phyloP scores from a whole-genome alignment of 2,329 filamentous ascomycete genomes.

The Hypoxylon sp. region DNA sequence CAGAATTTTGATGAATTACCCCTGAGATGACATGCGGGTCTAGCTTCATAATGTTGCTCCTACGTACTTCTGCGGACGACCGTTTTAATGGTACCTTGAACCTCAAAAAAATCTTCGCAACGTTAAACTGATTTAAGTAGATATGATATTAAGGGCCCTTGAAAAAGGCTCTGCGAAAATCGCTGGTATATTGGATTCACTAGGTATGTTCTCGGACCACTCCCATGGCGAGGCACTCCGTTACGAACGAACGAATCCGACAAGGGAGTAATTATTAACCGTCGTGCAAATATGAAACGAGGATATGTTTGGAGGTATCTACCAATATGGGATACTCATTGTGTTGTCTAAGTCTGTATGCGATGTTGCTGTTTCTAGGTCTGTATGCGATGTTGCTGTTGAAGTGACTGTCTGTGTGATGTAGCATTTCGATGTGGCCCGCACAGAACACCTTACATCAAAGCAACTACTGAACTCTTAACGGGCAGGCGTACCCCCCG shows the following conservation, averaged over 20 bases:
- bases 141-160: too few species aligned
- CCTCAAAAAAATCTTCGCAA: too few species aligned
- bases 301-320: background rate
- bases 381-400: background rate
- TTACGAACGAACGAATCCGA: background rate
- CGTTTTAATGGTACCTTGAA: too few species aligned
- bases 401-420: background rate
- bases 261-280: background rate
- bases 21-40: background rate
- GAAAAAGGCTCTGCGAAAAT: too few species aligned
- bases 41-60: background rate
- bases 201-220: too few species aligned
- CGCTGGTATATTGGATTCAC: too few species aligned
- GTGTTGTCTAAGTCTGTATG: background rate
- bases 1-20: background rate
- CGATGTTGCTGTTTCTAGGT: background rate
- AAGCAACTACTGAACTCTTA: background rate
- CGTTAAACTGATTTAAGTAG: too few species aligned
- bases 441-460: background rate
- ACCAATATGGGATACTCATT: background rate
- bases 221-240: background rate
- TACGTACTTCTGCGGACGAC: too few species aligned
- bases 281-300: background rate
- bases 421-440: background rate
- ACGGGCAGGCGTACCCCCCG: slow-evolving; percentile 2